Percentiles rank a stretch among this genome's conserved stretches.
These are phyloP conservation scores for Monosporascus sp. DNA, from an alignment of 2,329 filamentous ascomycete genomes.

Conservation along the genomic window DNA sequence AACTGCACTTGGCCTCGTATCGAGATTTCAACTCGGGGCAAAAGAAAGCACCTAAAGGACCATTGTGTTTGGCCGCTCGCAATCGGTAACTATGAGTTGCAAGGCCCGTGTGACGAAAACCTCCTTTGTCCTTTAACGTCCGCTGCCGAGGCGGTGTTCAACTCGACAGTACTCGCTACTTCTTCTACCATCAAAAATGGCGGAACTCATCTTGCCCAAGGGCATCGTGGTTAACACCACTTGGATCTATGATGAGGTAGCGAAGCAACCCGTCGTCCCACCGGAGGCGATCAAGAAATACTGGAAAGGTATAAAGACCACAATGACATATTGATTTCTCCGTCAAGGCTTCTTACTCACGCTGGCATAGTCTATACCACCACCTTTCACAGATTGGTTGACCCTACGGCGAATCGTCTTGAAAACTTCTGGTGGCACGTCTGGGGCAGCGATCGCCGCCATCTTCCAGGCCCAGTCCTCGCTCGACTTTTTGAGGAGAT, in stretches of 20 bases:
- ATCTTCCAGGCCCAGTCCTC: conserved; percentile 47
- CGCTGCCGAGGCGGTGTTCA: background rate
- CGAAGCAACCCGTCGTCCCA: conserved; percentile 44
- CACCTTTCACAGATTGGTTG: conserved; percentile 51
- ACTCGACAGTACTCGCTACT: background rate
- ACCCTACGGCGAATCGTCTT: conserved; percentile 56
- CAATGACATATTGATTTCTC: conserved; percentile 6
- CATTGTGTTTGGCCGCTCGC: background rate
- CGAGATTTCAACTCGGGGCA: background rate
- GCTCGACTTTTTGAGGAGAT: conserved; percentile 54
- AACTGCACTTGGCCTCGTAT: background rate
- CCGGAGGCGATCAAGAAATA: conserved; percentile 39
- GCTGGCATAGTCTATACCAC: conserved; percentile 50
- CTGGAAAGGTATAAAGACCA: conserved; percentile 8
- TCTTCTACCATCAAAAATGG: conserved; percentile 16
- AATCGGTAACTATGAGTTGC: background rate
- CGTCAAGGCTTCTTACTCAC: conserved; percentile 6
- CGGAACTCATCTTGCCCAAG: conserved; percentile 44
- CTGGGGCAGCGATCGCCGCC: conserved; percentile 51
- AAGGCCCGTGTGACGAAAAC: background rate
- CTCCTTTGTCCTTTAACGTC: background rate
- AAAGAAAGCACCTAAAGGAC: background rate
- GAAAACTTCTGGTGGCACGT: conserved; percentile 65
- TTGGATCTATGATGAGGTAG: conserved; percentile 48
- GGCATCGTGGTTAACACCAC: conserved; percentile 51